These are phyloP conservation scores for Penicillium riverlandense DNA, from an alignment of 495 filamentous ascomycete species.

Conservation along the genomic window DNA sequence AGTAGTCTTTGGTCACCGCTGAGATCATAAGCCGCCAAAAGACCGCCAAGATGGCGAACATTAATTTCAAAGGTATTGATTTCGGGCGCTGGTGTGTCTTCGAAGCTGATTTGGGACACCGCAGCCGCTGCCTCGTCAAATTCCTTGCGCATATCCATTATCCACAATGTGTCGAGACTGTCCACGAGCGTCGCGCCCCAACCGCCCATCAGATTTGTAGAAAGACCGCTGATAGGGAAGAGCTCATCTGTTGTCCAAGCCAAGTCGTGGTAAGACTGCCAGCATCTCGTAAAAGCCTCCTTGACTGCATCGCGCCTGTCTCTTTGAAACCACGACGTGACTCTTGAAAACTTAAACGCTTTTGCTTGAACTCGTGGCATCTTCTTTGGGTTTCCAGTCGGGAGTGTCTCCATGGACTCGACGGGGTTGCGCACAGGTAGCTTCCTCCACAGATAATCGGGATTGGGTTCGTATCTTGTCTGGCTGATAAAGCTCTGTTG, in stretches of 20 bases:
- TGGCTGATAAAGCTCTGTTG: background rate
- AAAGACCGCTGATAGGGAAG: conserved; percentile 48
- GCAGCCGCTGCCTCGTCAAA: conserved; percentile 68
- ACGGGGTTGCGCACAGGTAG: conserved; percentile 8
- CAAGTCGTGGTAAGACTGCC: conserved; percentile 55
- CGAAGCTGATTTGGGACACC: conserved; percentile 67
- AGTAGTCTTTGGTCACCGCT: conserved; percentile 28
- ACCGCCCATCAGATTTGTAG: conserved; percentile 62
- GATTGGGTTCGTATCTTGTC: background rate
- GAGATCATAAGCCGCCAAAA: conserved; percentile 44
- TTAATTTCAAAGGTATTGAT: conserved; percentile 45
- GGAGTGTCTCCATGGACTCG: background rate
- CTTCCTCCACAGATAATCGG: conserved; percentile 2
- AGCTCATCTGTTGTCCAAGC: conserved; percentile 69
- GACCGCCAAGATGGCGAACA: conserved; percentile 44
- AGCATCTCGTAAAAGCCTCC: conserved; percentile 52
- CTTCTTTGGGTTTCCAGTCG: background rate
- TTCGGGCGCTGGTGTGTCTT: conserved; percentile 8
- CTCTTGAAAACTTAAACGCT: background rate
- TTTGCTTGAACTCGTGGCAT: conserved; percentile 4
- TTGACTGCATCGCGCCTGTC: conserved; percentile 41
- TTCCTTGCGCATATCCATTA: conserved; percentile 73
- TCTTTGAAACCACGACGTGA: conserved; percentile 2
- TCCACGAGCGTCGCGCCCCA: conserved; percentile 83
- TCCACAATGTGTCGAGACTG: conserved; percentile 81